Base-by-base conservation (phyloP, 2,329 filamentous ascomycete species). In the Alternaria alternata region DNA sequence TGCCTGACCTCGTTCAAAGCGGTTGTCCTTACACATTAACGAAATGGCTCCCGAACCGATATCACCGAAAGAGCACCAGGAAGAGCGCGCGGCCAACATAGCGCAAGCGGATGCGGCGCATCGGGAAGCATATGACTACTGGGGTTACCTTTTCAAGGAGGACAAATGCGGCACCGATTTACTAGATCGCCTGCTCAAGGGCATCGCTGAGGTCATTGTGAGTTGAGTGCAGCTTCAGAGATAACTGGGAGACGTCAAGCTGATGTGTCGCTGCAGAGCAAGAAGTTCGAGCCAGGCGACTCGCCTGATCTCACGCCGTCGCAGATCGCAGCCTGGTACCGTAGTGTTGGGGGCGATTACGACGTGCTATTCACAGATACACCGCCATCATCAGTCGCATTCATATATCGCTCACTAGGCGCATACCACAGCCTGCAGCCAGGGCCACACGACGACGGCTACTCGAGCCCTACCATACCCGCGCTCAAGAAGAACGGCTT, bases 401-500 rank as follows among this genome's bases (percentile, higher is more conserved):
- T 93, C 80, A 95, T 97, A 66, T 98, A 96, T 84, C 91, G 93
- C 73, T 91, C 91, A 7, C 87, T 96, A 52, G 95, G 94, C 68
- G 97, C 94, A 76, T 91, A 93, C 70, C 94, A 98, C 80, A 89
- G 88, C 51, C 84, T 98, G 28, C 91, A 96, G 68, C 92, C 92
- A 1, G 87, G 87, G 1, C 78, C 79, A 48, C 86, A 88, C 39
- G 75, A 78, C 47, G 85, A 89, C 69, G 87, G 92, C 64, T 97
- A 91, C 75, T 86, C 86, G 4, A 83, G 89, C 0, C 95, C 94
- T 0, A 88, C 86, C 0, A 86, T 97, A 42, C 95, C 95, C 0
- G 92, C 93, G 14, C 81, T 99, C 57, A 96, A 94, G 36, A 84
- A 86, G 0, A 87, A 88, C 72, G 95, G 95, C 41, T 99, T 96